Evolutionary conservation across 495 filamentous ascomycete species (phyloP).

Genomic region (Xylaria cubensis): DNA sequence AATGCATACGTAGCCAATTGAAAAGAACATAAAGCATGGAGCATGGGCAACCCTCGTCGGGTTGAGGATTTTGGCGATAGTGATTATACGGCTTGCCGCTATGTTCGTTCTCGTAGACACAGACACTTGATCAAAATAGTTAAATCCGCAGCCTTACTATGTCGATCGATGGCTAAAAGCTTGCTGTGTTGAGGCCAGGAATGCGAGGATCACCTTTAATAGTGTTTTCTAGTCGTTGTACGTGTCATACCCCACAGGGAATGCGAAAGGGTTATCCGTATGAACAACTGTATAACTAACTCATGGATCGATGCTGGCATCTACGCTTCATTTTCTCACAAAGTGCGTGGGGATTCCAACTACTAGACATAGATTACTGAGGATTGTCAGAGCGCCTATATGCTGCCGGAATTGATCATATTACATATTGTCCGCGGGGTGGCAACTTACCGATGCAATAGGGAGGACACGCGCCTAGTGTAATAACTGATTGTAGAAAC

Average conservation of each 20-base stretch:
- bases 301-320: background rate
- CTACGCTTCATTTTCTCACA: background rate
- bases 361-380: background rate
- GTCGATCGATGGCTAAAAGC: background rate
- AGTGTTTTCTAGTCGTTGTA: background rate
- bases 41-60: background rate
- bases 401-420: background rate
- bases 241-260: background rate
- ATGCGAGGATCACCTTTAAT: background rate
- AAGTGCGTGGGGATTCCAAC: background rate
- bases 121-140: too few species aligned
- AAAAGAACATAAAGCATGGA: background rate
- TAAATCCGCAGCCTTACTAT: background rate
- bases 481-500: background rate
- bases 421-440: background rate
- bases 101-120: too few species aligned
- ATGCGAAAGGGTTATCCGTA: background rate
- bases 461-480: background rate
- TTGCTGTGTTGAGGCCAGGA: background rate
- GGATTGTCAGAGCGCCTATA: background rate
- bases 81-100: background rate
- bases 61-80: background rate
- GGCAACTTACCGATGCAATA: background rate
- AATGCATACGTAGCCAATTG: background rate
- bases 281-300: background rate